Evolutionary conservation across 139 green algal species (phyloP), one percentile per base, ranked within the genome.

Genomic region (Haematococcus lacustris): DNA sequence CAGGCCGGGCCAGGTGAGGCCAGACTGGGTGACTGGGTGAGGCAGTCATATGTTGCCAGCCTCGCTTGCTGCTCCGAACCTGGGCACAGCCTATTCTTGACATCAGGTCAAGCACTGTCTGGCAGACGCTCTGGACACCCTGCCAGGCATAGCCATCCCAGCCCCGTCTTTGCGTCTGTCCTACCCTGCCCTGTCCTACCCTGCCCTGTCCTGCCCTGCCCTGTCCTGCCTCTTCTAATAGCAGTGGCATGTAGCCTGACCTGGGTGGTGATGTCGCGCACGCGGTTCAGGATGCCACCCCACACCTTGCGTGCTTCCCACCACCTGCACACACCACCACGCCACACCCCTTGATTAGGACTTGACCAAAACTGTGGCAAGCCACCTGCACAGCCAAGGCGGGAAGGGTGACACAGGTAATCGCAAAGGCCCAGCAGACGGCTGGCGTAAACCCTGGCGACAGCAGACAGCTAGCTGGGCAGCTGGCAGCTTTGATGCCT

Each of bases 271-370:
- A 81, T 81, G 76, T 81, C 75, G n/a, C 76, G 70, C 35, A 70
- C 70, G 26, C 76, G 59, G 76, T 81, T 81, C 1, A 81, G 64
- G 66, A 81, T 81, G 76, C 70, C 71, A 13, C 76, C 76, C 76
- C 76, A 81, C 38, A 81, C 71, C 66, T 81, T 81, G 26, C 76
- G 76, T 33, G 76, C 76, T 65, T 81, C 76, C 67, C 67, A 72
- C 67, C 67, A 72, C 33, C 75, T 38, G 23, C 59, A 37, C 59
- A n/a, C 59, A 66, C 25, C 59, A 66, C 25, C 59, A 66, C 6
- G 28, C 23, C 17, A 66, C 59, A 66, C 59, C 21, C 17, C 59
- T 35, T 37, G 59, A 33, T 17, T 35, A 17, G 28, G 23, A 66
- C 23, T 17, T 57, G 17, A 57, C 21, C 17, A 13, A 57, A 57